Evolutionary conservation across 1,139 yeast genomes (phyloP).

Genomic region (Pichia sp.): DNA sequence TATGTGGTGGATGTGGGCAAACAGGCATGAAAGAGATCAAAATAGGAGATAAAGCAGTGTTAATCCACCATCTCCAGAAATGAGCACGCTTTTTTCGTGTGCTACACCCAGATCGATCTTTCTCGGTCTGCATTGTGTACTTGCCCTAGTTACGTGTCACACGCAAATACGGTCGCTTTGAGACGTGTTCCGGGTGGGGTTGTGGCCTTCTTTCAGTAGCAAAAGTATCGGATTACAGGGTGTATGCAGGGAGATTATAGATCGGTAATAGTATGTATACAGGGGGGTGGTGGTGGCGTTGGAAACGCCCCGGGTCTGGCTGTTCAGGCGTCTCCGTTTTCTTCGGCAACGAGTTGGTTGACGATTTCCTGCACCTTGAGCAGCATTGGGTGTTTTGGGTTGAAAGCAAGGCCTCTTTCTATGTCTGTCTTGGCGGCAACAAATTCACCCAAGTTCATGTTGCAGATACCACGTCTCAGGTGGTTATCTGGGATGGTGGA

Average conservation of each 20-base stretch:
- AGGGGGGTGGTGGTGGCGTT: background rate
- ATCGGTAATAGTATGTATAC: too few relatives aligned
- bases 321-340: constrained; percentile 42
- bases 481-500: constrained; percentile 78
- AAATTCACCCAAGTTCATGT: constrained; percentile 65
- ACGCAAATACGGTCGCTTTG: too few relatives aligned
- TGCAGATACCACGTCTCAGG: constrained; percentile 77
- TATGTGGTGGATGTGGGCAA: too few relatives aligned
- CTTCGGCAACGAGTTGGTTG: constrained; percentile 47
- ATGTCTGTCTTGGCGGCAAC: constrained; percentile 73
- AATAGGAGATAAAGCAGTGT: too few relatives aligned
- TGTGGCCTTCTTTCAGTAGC: too few relatives aligned
- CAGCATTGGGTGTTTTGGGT: constrained; percentile 51
- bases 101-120: too few relatives aligned
- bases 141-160: background rate
- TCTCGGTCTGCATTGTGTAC: too few relatives aligned
- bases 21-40: too few relatives aligned
- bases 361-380: constrained; percentile 44
- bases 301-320: background rate
- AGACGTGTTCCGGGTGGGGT: too few relatives aligned
- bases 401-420: constrained; percentile 73
- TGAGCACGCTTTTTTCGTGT: too few relatives aligned
- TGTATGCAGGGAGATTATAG: background rate
- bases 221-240: too few relatives aligned
- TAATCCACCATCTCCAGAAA: too few relatives aligned